phyloP scores from a whole-genome alignment of 495 filamentous ascomycete genomes.

The Penicillium robsamsonii region DNA sequence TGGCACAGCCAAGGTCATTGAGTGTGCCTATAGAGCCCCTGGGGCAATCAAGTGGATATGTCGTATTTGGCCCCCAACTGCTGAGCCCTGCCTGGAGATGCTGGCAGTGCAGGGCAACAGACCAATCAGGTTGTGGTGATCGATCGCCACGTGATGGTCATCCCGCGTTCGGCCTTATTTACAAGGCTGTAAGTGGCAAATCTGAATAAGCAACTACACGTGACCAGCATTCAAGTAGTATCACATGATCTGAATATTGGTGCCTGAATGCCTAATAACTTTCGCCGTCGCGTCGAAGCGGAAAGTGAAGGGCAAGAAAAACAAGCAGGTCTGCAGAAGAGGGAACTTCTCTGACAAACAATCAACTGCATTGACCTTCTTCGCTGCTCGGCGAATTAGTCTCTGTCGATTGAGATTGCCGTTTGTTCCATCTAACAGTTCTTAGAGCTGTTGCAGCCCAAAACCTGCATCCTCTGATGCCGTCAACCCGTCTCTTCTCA shows the following conservation, averaged over 20 bases:
- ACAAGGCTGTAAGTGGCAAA: neutral
- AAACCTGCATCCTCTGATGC: slow-evolving; percentile 19
- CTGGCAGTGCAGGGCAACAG: neutral
- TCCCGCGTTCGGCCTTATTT: neutral
- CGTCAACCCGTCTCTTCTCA: slow-evolving; percentile 11
- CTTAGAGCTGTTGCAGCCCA: slow-evolving; percentile 28
- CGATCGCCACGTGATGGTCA: neutral
- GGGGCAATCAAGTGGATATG: neutral
- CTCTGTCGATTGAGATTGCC: slow-evolving; percentile 5
- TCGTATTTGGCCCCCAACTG: neutral
- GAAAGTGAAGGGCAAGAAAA: slow-evolving; percentile 11
- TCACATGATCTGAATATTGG: neutral
- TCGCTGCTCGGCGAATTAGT: neutral
- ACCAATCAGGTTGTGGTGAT: neutral
- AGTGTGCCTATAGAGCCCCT: no score
- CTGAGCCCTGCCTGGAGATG: neutral
- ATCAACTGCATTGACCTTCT: neutral
- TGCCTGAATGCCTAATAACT: slow-evolving; percentile 10
- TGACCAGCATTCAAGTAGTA: neutral
- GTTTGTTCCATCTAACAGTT: neutral
- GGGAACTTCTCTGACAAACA: slow-evolving; percentile 4
- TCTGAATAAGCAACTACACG: neutral
- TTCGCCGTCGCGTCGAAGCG: slow-evolving; percentile 12
- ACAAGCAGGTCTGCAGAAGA: slow-evolving; percentile 7
- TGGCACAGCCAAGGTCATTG: neutral